Evolutionary conservation across 106 monocot species (phyloP), one percentile per base, ranked within the genome.

Genomic region (Apostasia shenzhenica): DNA sequence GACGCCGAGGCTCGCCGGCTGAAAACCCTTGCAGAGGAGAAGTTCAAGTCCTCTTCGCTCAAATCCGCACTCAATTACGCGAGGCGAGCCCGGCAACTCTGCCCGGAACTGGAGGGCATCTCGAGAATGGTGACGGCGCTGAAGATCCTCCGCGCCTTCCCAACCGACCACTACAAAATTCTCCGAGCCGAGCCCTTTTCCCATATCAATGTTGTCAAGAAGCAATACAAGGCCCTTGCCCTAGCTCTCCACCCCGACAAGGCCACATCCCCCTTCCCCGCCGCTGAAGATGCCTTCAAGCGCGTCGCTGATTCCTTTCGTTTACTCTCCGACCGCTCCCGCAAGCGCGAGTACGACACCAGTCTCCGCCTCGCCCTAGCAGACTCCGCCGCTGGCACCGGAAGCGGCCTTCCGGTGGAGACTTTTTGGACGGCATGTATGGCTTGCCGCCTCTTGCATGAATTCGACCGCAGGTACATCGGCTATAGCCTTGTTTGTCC

Each of bases 401-500:
- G 46, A 41, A 11, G 46, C n/a, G 38, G 50, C 8, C 53, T 2
- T 60, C 9, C 57, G 2, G 62, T 67, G n/a, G 68, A 70, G 52
- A 84, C 88, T 11, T 91, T 95, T 77, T 91, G 92, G 86, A 92
- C 95, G 7, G 78, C 89, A 13, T 92, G 95, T 67, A 59, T 46
- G 37, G 67, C 80, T 5, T 89, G 88, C 77, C 81, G 86, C 60
- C 67, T 94, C 14, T 75, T 88, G 48, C 94, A 94, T 58, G 86
- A 91, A 81, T 95, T 95, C 60, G 86, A 88, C 49, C 80, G 88
- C 42, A 65, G 70, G 72, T 85, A 91, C 54, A 55, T 91, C 48
- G 91, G 80, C 1, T 80, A 86, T 54, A 72, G 85, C 8, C 79
- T 94, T 7, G 48, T 94, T 3, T 94, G 94, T 73, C 91, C 94